Evolutionary conservation across 2,329 filamentous ascomycete species (phyloP).

Genomic region (Colletotrichum sidae): DNA sequence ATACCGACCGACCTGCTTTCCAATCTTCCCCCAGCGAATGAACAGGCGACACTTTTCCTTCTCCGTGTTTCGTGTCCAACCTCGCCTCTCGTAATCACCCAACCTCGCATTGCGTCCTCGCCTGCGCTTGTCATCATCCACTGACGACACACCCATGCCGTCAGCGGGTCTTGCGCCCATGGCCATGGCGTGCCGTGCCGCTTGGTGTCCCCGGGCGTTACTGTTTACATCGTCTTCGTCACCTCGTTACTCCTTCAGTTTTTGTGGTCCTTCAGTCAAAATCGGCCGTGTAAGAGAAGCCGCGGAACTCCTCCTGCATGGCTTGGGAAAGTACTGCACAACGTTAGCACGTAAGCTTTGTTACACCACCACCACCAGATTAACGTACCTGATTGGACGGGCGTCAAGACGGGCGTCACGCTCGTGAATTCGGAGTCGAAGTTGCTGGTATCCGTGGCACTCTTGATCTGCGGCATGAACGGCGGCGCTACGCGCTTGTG

Average conservation of each 20-base stretch:
- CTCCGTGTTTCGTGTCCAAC: conserved; percentile 24
- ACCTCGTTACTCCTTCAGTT: conserved; percentile 9
- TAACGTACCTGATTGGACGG: conserved; percentile 91
- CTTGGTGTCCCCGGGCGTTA: conserved; percentile 2
- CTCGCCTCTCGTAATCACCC: not conserved
- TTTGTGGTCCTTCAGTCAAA: conserved; percentile 69
- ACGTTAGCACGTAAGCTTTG: conserved; percentile 15
- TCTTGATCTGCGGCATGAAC: conserved; percentile 90
- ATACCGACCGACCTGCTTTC: conserved; percentile 21
- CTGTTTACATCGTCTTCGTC: conserved; percentile 15
- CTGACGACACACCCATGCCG: conserved; percentile 15
- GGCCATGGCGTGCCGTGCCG: conserved; percentile 18
- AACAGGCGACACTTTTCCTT: conserved; percentile 11
- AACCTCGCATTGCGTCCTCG: conserved; percentile 22
- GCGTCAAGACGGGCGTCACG: conserved; percentile 95
- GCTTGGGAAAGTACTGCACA: conserved; percentile 88
- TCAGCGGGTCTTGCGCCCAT: not conserved
- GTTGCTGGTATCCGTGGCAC: conserved; percentile 97
- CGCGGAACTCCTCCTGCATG: conserved; percentile 99
- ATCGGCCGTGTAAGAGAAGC: conserved; percentile 96
- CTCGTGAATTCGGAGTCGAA: conserved; percentile 99
- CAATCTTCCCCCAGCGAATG: conserved; percentile 27
- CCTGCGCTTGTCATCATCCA: conserved; percentile 19
- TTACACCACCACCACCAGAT: not conserved
- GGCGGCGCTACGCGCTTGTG: conserved; percentile 92